Evolutionary conservation across 768 basidiomycete genomes (phyloP).

Genomic region (Lentinula edodes): DNA sequence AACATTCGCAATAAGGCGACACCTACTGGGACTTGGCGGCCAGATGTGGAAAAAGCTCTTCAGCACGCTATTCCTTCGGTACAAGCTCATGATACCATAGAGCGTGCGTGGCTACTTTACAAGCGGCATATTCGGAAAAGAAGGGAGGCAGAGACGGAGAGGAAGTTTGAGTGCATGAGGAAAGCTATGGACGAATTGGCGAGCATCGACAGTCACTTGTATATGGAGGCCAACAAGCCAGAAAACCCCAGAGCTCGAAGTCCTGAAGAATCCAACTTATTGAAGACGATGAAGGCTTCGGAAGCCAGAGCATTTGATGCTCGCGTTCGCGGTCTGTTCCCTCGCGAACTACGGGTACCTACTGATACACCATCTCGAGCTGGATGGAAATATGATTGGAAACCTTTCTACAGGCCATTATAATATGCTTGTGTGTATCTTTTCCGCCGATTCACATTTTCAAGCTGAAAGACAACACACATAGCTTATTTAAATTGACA

Average conservation of each 20-base stretch:
- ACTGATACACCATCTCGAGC: constrained; percentile 76
- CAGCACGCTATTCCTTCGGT: constrained; percentile 81
- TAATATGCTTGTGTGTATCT: constrained; percentile 15
- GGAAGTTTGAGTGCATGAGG: constrained; percentile 80
- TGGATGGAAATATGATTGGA: constrained; percentile 90
- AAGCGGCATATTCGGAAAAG: constrained; percentile 67
- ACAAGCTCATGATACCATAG: constrained; percentile 89
- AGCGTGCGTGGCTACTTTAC: constrained; percentile 85
- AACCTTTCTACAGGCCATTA: constrained; percentile 51
- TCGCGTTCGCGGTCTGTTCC: constrained; percentile 76
- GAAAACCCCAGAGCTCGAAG: constrained; percentile 70
- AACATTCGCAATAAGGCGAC: constrained; percentile 66
- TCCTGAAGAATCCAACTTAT: constrained; percentile 47
- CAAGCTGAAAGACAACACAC: neutral
- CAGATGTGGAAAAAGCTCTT: constrained; percentile 70
- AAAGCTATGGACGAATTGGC: constrained; percentile 80
- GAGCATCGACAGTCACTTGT: constrained; percentile 51
- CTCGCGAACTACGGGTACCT: constrained; percentile 81
- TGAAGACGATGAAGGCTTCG: constrained; percentile 56
- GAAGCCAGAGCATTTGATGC: constrained; percentile 73
- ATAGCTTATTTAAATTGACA: too few relatives aligned
- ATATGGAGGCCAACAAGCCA: constrained; percentile 65
- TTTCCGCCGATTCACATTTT: neutral
- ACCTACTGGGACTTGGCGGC: constrained; percentile 81
- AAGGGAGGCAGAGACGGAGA: constrained; percentile 59